phyloP scores from a whole-genome alignment of 768 basidiomycete species.

The Tubosaeta sp. region DNA sequence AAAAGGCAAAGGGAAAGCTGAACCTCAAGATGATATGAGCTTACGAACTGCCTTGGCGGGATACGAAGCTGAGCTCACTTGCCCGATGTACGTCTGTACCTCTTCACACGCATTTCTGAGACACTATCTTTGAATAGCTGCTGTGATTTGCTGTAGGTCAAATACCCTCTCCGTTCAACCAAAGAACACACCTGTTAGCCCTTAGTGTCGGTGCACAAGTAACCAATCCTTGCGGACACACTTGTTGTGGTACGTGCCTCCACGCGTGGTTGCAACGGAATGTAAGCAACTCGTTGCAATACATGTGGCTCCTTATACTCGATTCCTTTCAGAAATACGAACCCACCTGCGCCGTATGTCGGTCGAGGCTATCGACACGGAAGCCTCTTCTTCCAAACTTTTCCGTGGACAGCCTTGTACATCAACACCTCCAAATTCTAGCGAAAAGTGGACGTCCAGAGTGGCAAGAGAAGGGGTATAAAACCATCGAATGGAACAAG shows the following conservation, averaged over 20 bases:
- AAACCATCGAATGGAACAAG: constrained; percentile 45
- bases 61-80: constrained; percentile 64
- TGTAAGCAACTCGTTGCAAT: constrained; percentile 31
- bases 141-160: constrained; percentile 62
- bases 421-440: constrained; percentile 50
- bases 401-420: constrained; percentile 54
- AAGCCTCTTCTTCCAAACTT: constrained; percentile 63
- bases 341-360: constrained; percentile 58
- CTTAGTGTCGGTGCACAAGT: constrained; percentile 57
- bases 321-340: constrained; percentile 32
- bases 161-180: neutral
- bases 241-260: constrained; percentile 65
- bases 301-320: neutral
- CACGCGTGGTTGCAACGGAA: constrained; percentile 54
- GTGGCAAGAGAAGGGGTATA: constrained; percentile 49
- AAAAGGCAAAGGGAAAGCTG: constrained; percentile 45
- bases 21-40: constrained; percentile 18
- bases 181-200: neutral
- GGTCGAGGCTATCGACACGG: constrained; percentile 37
- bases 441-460: constrained; percentile 44
- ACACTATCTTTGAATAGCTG: constrained; percentile 46
- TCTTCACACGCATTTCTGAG: neutral
- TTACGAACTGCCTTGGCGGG: constrained; percentile 35
- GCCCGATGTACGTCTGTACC: constrained; percentile 60
- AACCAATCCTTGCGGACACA: constrained; percentile 72